Conservation (phyloP, 805 yeast species). For the Kuraishia hungarica region DNA sequence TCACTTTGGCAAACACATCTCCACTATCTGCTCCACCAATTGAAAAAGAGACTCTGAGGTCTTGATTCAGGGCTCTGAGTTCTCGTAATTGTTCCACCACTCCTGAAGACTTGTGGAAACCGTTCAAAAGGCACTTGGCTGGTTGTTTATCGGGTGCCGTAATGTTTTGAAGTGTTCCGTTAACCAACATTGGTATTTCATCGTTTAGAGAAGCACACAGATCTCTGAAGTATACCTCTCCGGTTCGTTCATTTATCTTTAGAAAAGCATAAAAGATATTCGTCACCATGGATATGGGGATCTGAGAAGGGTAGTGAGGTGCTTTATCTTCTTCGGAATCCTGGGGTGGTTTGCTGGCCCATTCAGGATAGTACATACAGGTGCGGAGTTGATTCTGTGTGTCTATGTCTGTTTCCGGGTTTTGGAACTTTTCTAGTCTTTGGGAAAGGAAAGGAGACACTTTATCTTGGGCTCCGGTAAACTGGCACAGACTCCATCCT, state of each 20-base stretch:
- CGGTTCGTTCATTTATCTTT: conserved; percentile 43
- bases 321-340: conserved; percentile 7
- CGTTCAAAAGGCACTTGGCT: not conserved
- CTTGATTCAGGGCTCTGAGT: conserved; percentile 14
- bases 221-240: conserved; percentile 49
- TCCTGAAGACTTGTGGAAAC: not conserved
- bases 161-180: not conserved
- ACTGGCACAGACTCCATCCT: not conserved
- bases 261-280: conserved; percentile 77
- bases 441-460: not conserved
- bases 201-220: not conserved
- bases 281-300: conserved; percentile 49
- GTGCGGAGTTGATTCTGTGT: not conserved
- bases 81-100: conserved; percentile 20
- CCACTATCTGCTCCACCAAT: conserved; percentile 72
- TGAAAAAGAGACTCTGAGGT: conserved; percentile 56
- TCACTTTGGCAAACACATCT: conserved; percentile 28
- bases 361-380: conserved; percentile 42
- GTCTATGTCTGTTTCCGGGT: not conserved
- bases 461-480: not conserved
- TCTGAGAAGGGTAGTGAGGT: conserved; percentile 45
- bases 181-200: not conserved
- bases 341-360: conserved; percentile 61
- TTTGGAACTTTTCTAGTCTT: not conserved
- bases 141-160: not conserved